These are phyloP conservation scores for Raphidocelis subcapitata DNA, from an alignment of 139 green algal genomes.

Conservation along the genomic window DNA sequence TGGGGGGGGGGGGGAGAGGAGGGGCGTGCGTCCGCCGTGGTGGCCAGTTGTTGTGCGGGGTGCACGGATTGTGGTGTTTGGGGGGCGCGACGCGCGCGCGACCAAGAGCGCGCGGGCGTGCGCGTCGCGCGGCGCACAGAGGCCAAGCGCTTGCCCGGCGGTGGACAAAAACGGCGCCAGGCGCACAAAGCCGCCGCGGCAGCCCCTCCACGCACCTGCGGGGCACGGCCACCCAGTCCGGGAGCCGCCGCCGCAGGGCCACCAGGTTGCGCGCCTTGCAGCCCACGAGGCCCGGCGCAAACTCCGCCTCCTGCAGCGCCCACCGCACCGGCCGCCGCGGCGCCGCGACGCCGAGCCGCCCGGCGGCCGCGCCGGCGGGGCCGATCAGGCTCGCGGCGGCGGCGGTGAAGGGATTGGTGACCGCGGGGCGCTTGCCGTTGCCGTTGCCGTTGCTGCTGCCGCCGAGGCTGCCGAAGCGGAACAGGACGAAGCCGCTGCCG, in stretches of 20 bases:
- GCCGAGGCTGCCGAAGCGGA: too few species aligned
- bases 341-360: neutral
- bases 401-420: constrained; percentile 21
- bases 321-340: constrained; percentile 4
- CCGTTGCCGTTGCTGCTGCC: neutral
- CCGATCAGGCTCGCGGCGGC: neutral
- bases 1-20: neutral
- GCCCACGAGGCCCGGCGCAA: constrained; percentile 63
- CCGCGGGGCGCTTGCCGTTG: too few species aligned
- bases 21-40: neutral
- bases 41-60: too few species aligned
- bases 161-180: too few species aligned
- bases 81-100: too few species aligned
- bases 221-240: constrained; percentile 4
- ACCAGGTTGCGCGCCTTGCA: constrained; percentile 78
- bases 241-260: constrained; percentile 32
- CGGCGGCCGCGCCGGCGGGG: neutral
- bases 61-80: too few species aligned
- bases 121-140: too few species aligned
- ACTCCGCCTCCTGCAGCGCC: constrained; percentile 56
- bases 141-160: too few species aligned
- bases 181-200: too few species aligned
- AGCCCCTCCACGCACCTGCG: too few species aligned
- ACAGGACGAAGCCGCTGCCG: too few species aligned
- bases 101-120: too few species aligned